Base-by-base conservation (phyloP, 2,329 filamentous ascomycete species). In the Cryphonectria japonica region DNA sequence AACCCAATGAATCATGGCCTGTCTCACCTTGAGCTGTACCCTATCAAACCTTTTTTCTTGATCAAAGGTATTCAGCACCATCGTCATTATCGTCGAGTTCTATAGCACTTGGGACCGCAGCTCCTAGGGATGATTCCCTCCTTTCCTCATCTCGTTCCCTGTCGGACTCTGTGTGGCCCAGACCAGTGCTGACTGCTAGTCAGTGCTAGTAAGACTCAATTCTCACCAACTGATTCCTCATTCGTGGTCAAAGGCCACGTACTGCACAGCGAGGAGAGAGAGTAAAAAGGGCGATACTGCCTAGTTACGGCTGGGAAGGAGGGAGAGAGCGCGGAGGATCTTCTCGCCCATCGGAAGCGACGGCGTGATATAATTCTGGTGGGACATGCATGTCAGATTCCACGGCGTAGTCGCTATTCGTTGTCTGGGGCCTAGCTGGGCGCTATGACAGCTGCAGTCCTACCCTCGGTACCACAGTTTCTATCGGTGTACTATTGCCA, bases 361-460 rank as follows among this genome's bases (percentile, higher is more conserved):
- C 13, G 26, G 13, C 9, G 54, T 29, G 13, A 29, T 59, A 26
- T 29, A 13, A 1, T 16, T 11, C 32, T 8, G 29, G 13, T 32
- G 26, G 32, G 54, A 5, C 32, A 59, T 59, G 54, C 54, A 59
- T 32, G 13, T 19, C 26, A 29, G 6, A 57, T 14, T 16, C 54
- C n/a, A 16, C 5, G 8, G 29, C 54, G 32, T 13, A 2, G 14
- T 34, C 54, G 6, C 8, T 11, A 59, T 59, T 19, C 29, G 54
- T 59, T 26, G 5, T 13, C 29, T 6, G 26, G 26, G 14, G 14
- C 29, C 54, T 59, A 13, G 4, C 26, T 8, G 54, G 4, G 54
- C 54, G 54, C 54, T 59, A 59, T 59, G 54, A 59, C 54, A 59
- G 54, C 54, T 59, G 54, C 54, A 59, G 8, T 32, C 26, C 54